Evolutionary conservation across 805 yeast genomes (phyloP), one percentile per base, ranked within the genome.

Genomic region (Metschnikowia lunata): DNA sequence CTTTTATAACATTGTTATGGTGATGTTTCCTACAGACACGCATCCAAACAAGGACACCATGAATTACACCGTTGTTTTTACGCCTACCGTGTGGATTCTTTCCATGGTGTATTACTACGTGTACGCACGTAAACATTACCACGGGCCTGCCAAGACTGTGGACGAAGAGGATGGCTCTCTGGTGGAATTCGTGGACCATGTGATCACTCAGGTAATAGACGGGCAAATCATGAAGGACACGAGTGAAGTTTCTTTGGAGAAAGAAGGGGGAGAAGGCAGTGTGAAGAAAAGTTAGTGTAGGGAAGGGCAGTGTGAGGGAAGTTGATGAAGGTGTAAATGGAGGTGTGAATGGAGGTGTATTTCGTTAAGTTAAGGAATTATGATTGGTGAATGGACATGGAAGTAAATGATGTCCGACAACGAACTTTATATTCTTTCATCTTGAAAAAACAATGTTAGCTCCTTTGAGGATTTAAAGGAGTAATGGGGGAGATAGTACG

Each of bases 1-100:
- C 40, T 48, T 57, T 0, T 84, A 74, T 52, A 73, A 76, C 46
- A 77, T 83, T 30, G 63, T 79, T 18, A 61, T 83, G 62, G 68
- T 75, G 32, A 79, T 79, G 82, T 77, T 83, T 67, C 91, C 93
- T 28, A 64, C 74, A 14, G 61, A 61, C 31, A 60, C 62, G 29
- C 49, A 56, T 18, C 78, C 74, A 6, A 62, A 64, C 28, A 68
- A 67, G 44, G 61, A 63, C 0, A 63, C 77, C 15, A 83, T 84
- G 91, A 84, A 84, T 63, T 84, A 84, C 60, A 79, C 88, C 0
- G 74, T 75, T 50, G 85, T 79, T 2, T 80, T 83, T 46, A 81
- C 79, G 26, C 75, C 77, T 28, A 82, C 82, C 7, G 74, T 78
- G 13, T 79, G 84, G 84, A 46, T 77, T 6, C 62, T 80, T 14